These are phyloP conservation scores for Cryphonectria japonica DNA, from an alignment of 2,329 filamentous ascomycete species.

Conservation along the genomic window DNA sequence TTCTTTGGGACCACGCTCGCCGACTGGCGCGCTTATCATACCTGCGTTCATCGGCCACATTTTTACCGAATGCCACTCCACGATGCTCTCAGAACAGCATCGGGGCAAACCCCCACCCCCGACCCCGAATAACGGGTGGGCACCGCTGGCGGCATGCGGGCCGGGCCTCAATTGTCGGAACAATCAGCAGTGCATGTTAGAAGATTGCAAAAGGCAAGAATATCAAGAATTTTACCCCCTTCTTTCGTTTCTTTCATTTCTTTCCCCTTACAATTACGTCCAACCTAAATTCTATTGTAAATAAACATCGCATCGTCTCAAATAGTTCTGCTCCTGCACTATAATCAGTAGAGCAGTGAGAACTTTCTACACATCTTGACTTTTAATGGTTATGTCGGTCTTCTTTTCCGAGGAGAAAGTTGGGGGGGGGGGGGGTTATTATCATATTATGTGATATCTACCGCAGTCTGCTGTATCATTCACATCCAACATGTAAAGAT, in stretches of 20 bases:
- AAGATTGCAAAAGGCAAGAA: background rate
- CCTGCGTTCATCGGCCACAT: background rate
- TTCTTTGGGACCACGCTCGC: background rate
- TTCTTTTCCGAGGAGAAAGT: too few relatives aligned
- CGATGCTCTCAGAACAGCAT: background rate
- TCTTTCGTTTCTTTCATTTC: background rate
- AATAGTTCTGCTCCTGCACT: too few relatives aligned
- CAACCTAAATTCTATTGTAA: too few relatives aligned
- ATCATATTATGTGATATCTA: too few relatives aligned
- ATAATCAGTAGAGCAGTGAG: too few relatives aligned
- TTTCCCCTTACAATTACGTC: too few relatives aligned
- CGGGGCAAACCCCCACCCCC: background rate
- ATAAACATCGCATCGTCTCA: too few relatives aligned
- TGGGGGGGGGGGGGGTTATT: too few relatives aligned
- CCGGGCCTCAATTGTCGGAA: background rate
- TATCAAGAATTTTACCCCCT: background rate
- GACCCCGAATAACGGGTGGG: background rate
- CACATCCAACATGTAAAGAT: too few relatives aligned
- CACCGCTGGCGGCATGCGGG: conserved; percentile 7
- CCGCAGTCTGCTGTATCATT: too few relatives aligned
- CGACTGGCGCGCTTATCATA: conserved; percentile 3
- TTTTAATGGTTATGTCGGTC: too few relatives aligned
- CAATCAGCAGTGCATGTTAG: background rate
- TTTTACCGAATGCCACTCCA: conserved; percentile 5
- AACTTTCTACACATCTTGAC: too few relatives aligned